These are phyloP conservation scores for Nymphaea thermarum DNA, from an alignment of 164 flowering plant species.

Conservation along the genomic window DNA sequence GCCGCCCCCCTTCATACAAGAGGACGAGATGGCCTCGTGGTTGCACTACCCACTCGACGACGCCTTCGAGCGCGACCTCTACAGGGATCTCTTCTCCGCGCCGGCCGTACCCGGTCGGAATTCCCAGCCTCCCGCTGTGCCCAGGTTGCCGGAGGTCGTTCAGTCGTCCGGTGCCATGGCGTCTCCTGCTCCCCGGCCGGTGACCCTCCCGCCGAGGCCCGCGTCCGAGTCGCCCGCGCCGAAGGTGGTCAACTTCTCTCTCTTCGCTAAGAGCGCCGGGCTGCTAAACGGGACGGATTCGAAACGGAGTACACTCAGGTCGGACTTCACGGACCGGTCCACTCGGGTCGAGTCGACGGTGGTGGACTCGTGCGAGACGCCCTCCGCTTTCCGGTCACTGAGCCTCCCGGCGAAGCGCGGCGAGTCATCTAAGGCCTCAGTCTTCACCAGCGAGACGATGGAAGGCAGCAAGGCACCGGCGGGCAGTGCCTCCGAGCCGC, in stretches of 20 bases:
- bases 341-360: conserved; percentile 17
- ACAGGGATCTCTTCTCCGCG: conserved; percentile 28
- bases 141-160: conserved; percentile 4
- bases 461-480: conserved; percentile 12
- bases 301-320: background rate
- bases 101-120: conserved; percentile 6
- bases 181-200: conserved; percentile 1
- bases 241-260: background rate
- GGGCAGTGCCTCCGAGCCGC: conserved; percentile 11
- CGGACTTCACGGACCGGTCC: conserved; percentile 14
- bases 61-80: conserved; percentile 24
- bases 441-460: conserved; percentile 6
- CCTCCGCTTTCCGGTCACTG: background rate
- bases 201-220: conserved; percentile 3
- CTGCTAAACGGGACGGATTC: background rate
- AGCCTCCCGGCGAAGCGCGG: conserved; percentile 10
- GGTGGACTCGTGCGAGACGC: conserved; percentile 9
- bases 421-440: conserved; percentile 1
- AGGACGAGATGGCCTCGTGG: conserved; percentile 94
- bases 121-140: conserved; percentile 5
- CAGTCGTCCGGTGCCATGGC: background rate
- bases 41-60: conserved; percentile 60
- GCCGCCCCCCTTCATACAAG: conserved; percentile 58
- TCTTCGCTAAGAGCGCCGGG: background rate
- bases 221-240: conserved; percentile 11